Conservation (phyloP, 2,329 filamentous ascomycete genomes). For the Metarhizium sp. region DNA sequence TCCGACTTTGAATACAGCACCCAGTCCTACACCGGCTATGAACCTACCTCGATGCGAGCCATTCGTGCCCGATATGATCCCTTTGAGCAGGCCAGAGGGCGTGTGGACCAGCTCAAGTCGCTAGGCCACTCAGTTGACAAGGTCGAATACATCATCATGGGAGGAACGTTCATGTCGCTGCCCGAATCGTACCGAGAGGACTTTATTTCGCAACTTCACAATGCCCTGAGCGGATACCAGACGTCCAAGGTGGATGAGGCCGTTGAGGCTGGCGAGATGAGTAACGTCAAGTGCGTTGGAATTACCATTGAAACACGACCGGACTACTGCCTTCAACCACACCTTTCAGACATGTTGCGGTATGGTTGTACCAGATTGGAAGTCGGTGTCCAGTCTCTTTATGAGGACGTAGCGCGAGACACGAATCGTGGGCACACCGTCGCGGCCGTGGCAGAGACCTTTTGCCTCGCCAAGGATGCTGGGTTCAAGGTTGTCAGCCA, state of each 20-base stretch:
- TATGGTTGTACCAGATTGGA: slow-evolving; percentile 95
- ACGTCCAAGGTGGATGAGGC: slow-evolving; percentile 71
- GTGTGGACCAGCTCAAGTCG: slow-evolving; percentile 93
- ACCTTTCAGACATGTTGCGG: slow-evolving; percentile 91
- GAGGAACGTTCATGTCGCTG: slow-evolving; percentile 97
- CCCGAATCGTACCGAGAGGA: slow-evolving; percentile 80
- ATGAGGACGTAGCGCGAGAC: slow-evolving; percentile 96
- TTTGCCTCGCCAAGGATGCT: slow-evolving; percentile 93
- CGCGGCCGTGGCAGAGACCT: slow-evolving; percentile 89
- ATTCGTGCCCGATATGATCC: slow-evolving; percentile 96
- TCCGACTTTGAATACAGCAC: slow-evolving; percentile 99
- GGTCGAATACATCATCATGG: slow-evolving; percentile 99
- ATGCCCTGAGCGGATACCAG: slow-evolving; percentile 92
- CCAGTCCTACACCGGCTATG: slow-evolving; percentile 97
- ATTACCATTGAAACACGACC: slow-evolving; percentile 97
- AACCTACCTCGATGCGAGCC: slow-evolving; percentile 96
- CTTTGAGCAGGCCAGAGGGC: slow-evolving; percentile 90
- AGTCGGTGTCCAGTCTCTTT: slow-evolving; percentile 90
- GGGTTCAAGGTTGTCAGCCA: slow-evolving; percentile 98
- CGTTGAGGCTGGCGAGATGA: slow-evolving; percentile 1
- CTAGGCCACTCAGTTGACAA: slow-evolving; percentile 97
- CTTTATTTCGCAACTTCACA: slow-evolving; percentile 94
- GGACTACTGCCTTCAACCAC: slow-evolving; percentile 94
- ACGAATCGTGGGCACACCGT: slow-evolving; percentile 97
- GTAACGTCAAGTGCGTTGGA: slow-evolving; percentile 78